Conservation (phyloP, 441 rosid genomes). For the Gossypium lobatum region DNA sequence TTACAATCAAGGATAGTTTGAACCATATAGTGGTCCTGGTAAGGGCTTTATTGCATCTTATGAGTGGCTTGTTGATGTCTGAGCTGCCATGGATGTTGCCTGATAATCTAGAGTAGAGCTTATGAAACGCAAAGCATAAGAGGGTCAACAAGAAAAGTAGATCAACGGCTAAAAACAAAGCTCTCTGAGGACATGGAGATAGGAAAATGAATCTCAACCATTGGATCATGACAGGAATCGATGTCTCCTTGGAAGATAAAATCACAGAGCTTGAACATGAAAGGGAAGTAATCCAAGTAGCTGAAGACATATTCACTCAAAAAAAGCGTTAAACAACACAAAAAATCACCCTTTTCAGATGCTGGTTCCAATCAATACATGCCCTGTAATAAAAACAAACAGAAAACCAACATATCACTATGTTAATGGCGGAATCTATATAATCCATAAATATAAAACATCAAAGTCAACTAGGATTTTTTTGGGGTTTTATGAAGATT, state of each 20-base stretch:
- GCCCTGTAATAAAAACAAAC: background rate
- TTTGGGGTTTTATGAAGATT: too few relatives aligned
- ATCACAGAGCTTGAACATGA: slow-evolving; percentile 49
- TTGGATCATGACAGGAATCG: slow-evolving; percentile 37
- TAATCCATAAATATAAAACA: too few relatives aligned
- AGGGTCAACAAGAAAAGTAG: slow-evolving; percentile 49
- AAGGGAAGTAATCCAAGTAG: slow-evolving; percentile 43
- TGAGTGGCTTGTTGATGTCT: slow-evolving; percentile 52
- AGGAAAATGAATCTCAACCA: slow-evolving; percentile 71
- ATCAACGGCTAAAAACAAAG: slow-evolving; percentile 44
- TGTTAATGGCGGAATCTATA: too few relatives aligned
- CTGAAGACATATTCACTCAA: slow-evolving; percentile 22
- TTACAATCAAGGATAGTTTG: slow-evolving; percentile 40
- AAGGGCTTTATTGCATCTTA: slow-evolving; percentile 25
- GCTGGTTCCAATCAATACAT: background rate
- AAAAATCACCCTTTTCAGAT: background rate
- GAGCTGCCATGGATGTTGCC: slow-evolving; percentile 17
- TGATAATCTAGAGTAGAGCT: slow-evolving; percentile 40
- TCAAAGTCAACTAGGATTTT: too few relatives aligned
- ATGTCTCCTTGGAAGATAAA: slow-evolving; percentile 24
- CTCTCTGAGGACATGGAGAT: slow-evolving; percentile 77
- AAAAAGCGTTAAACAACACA: background rate
- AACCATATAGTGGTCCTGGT: slow-evolving; percentile 36
- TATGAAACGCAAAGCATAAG: slow-evolving; percentile 38
- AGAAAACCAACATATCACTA: too few relatives aligned